Conservation (phyloP, 2,329 filamentous ascomycete species). For the Oidium heveae region DNA sequence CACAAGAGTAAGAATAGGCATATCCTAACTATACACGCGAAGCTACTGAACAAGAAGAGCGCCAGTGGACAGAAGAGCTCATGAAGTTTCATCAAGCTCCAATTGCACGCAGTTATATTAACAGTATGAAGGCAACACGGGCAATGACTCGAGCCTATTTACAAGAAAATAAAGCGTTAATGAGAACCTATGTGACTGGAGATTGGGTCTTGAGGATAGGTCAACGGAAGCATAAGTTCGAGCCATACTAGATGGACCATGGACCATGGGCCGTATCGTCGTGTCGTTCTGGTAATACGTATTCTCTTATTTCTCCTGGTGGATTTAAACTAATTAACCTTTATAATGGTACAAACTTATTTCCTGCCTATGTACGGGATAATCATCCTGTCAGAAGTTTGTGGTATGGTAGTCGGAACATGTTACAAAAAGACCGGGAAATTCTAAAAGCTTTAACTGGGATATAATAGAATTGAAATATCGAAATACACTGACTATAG, state of each 20-base stretch:
- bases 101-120: not conserved
- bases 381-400: not conserved
- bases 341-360: not conserved
- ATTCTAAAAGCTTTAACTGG: too few relatives aligned
- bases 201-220: not conserved
- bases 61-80: not conserved
- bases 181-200: not conserved
- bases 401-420: not conserved
- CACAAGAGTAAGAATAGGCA: not conserved
- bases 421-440: not conserved
- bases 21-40: not conserved
- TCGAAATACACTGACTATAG: too few relatives aligned
- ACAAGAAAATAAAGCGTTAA: not conserved
- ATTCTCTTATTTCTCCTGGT: not conserved
- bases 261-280: not conserved
- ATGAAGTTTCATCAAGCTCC: not conserved
- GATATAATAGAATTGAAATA: too few relatives aligned
- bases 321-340: not conserved
- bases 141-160: not conserved
- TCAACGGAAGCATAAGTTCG: not conserved
- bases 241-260: not conserved
- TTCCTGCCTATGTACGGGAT: not conserved
- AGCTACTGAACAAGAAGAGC: not conserved
- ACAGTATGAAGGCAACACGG: not conserved
- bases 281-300: not conserved